Evolutionary conservation across 2,329 filamentous ascomycete genomes (phyloP), one percentile per base, ranked within the genome.

Genomic region (Exophiala aquamarina): DNA sequence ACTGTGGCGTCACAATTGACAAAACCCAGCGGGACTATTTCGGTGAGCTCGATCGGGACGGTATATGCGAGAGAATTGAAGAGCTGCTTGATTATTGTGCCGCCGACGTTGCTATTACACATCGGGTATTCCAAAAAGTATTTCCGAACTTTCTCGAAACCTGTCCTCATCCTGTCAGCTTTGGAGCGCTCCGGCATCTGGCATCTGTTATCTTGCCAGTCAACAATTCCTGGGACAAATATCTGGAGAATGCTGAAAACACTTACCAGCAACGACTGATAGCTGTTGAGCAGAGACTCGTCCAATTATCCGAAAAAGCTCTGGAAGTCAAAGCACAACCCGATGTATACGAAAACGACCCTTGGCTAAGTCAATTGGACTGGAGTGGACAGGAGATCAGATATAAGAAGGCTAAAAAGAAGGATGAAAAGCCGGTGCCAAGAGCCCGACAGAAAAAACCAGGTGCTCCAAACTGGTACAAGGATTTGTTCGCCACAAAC

Each of bases 111-210:
- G 83, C 84, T 28, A 84, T 96, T 58, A 98, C 93, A 0, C 93
- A 98, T 61, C 83, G 84, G 38, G 87, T 98, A n/a, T 98, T 92
- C 69, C 85, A 89, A 64, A 89, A 89, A 50, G 90, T 97, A 1
- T 93, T 98, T 54, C 89, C 90, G 1, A 86, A 87, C 49, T 98
- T 96, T 60, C 73, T 96, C 15, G 77, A 89, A 35, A 88, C 87
- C 19, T 98, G 93, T 63, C 93, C 93, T 1, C 94, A 98, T 67
- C 93, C 93, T 0, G 93, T 98, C 61, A 97, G 91, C 69, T 98
- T 98, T 62, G 92, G 89, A 2, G 93, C 93, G 2, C 75, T 98
- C 14, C 81, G 93, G 13, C 93, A 97, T 65, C 77, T 98, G n/a
- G 90, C 91, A 0, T 86, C 91, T 0, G 90, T 95, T 55, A 95